Evolutionary conservation across 2,329 filamentous ascomycete species (phyloP), one percentile per base, ranked within the genome.

Genomic region (Tympanopsis confertula): DNA sequence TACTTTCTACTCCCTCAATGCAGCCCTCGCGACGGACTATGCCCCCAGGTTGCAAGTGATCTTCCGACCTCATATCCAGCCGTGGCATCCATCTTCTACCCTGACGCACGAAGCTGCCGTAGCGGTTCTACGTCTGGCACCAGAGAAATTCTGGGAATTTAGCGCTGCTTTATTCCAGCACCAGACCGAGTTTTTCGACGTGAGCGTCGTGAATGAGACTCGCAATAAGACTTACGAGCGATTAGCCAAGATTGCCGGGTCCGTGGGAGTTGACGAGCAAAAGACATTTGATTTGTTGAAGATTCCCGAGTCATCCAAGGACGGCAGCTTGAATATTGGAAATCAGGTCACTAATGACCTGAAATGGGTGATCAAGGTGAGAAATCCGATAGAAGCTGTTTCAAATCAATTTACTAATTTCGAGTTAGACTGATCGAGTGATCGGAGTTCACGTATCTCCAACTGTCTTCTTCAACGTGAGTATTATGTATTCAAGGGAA

Each of bases 31-130:
- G 40, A 80, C 80, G 54, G 49, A 61, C 2, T 50, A 38, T 4
- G 38, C 39, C 20, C 41, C 61, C 35, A 67, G 68, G 36, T 60
- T 83, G 1, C 68, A 73, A 38, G 65, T 81, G 39, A 71, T 84
- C 42, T 78, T 83, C 58, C 69, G 78, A 14, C 78, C 80, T 46
- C 78, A 82, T 46, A 72, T 82, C 46, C 77, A 82, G 50, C 76
- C 78, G 10, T 82, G 79, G 79, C 78, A 84, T 51, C 79, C 79
- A 3, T 77, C 71, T 4, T 74, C 63, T n/a, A 74, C 69, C 1
- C 55, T 74, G 4, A 62, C 65, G 14, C 72, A 76, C 48, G 80
- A 84, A 63, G 77, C 79, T 29, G 79, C 64, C 2, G 67, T 73
- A 36, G 79, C 78, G 0, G 76, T 83, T 1, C 62, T 81, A 38